Base-by-base conservation (phyloP, 139 green algal species). In the Desmodesmus armatus region DNA sequence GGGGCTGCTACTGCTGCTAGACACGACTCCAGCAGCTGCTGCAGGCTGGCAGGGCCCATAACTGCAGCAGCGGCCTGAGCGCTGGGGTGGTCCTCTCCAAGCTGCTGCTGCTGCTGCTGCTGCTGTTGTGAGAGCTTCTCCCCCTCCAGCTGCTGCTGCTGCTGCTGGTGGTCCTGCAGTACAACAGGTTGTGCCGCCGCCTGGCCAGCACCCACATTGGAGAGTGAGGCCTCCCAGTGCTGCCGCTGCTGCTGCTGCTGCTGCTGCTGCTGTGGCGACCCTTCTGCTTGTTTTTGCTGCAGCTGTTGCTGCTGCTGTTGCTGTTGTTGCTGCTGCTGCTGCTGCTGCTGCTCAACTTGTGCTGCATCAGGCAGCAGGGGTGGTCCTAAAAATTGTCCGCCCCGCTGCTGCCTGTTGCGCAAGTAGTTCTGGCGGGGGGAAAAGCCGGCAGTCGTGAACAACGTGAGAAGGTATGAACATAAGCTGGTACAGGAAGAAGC, bases 391-490 rank as follows among this genome's bases (percentile, higher is more conserved):
- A 80, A 80, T n/a, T 43, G n/a, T 15, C 72, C 72, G 31, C 72
- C 72, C n/a, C 35, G 49, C 33, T 65, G 13, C 33, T 43, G 47
- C 44, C 72, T 63, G 1, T 80, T 80, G 72, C 72, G 72, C n/a
- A 80, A 11, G 72, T 80, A 80, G n/a, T 80, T 80, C 51, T 80
- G 39, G 55, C 55, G 19, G 11, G 55, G n/a, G 55, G 19, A 31
- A n/a, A 11, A 31, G 55, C 47, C 13, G 21, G 21, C 55, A 65
- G 55, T n/a, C 6, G 55, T 31, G 55, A 27, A 19, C 5, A 65
- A 31, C 55, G 9, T 15, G 55, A 27, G 17, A 31, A n/a, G 55
- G 17, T 31, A n/a, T 15, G 6, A 27, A 65, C 47, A 58, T 15
- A 13, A 58, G 13, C 13, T 58, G 47, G 47, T 15, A 23, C 47